Evolutionary conservation across 768 basidiomycete species (phyloP), one percentile per base, ranked within the genome.

Genomic region (Russula ochroleuca): DNA sequence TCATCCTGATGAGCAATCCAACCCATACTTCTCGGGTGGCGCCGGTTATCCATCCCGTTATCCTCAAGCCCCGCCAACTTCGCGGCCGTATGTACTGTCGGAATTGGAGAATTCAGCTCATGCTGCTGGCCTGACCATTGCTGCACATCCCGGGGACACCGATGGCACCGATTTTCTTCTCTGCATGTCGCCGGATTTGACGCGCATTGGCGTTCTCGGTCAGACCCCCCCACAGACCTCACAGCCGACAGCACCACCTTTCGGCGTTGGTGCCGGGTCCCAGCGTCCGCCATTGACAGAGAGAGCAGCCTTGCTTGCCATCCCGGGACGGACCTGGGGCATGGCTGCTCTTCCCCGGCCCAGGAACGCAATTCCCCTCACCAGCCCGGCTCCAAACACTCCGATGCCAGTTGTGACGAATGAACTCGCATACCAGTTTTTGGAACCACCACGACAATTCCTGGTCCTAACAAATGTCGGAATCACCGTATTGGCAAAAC

Each of bases 401-500:
- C 81, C 85, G 33, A 74, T 78, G 1, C 85, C 87, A 14, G 76
- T 81, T 2, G 75, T 82, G 37, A 85, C 82, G 55, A 94, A 94
- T 70, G 93, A 96, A 75, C 78, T 96, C 45, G 88, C 87, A 0
- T 82, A 84, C 21, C 92, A 95, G 72, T 88, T 90, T 69, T 84
- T 83, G n/a, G 85, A 89, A 62, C 77, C 81, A 13, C 79, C 89
- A 23, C 80, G 81, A 53, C 88, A 92, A 69, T 96, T 94, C 72
- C 84, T 98, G 79, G 82, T 98, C 62, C 75, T 98, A 63, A 93
- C 89, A 28, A 95, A 93, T 69, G 87, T 86, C 19, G 94, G 94
- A 5, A 73, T 97, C 64, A 89, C 87, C 21, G 87, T 91, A 72
- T 77, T 96, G 58, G 79, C 81, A 31, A 92, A 94, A 75, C 82